Evolutionary conservation across 345 rosid genomes (phyloP).

Genomic region (Sisymbrium irio): DNA sequence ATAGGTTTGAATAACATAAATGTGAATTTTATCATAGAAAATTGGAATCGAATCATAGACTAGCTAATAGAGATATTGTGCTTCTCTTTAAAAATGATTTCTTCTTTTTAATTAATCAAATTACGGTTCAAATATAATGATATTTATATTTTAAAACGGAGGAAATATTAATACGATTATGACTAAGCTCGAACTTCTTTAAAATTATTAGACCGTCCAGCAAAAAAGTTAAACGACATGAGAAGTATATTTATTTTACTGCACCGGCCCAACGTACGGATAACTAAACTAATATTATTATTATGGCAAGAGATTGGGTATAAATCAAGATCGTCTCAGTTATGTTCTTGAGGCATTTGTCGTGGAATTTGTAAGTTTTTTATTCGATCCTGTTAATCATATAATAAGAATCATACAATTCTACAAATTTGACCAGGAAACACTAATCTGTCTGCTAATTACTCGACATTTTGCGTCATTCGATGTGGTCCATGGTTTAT

Average conservation of each 20-base stretch:
- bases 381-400: slow-evolving; percentile 14
- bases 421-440: slow-evolving; percentile 18
- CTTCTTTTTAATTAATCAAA: too few relatives aligned
- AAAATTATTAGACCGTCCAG: too few relatives aligned
- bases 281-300: slow-evolving; percentile 7
- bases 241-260: not conserved
- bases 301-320: slow-evolving; percentile 3
- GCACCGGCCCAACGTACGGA: slow-evolving; percentile 19
- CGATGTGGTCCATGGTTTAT: slow-evolving; percentile 22
- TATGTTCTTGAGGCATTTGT: slow-evolving; percentile 20
- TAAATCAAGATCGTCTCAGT: not conserved
- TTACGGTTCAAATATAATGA: too few relatives aligned
- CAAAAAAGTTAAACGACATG: not conserved
- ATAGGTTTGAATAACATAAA: too few relatives aligned
- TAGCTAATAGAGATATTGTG: too few relatives aligned
- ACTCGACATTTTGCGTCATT: slow-evolving; percentile 15
- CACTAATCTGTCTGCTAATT: slow-evolving; percentile 22
- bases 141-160: too few relatives aligned
- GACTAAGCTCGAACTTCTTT: not conserved
- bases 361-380: slow-evolving; percentile 12
- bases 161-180: too few relatives aligned
- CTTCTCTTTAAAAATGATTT: too few relatives aligned
- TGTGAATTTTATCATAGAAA: too few relatives aligned
- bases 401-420: slow-evolving; percentile 6
- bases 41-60: too few relatives aligned